These are phyloP conservation scores for Xylaria sp. DNA, from an alignment of 495 filamentous ascomycete species.

Conservation along the genomic window DNA sequence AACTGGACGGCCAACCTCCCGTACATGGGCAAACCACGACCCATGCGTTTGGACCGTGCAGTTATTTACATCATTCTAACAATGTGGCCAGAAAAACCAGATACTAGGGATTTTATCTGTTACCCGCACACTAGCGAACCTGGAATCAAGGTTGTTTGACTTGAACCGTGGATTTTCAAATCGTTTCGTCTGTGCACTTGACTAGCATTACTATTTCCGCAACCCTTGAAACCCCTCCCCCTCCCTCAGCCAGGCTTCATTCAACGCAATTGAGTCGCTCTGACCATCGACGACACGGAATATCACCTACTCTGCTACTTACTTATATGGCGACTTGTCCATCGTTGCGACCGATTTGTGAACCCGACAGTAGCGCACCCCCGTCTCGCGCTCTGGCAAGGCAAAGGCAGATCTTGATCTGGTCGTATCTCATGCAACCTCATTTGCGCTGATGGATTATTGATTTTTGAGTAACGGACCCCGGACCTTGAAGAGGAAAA, in stretches of 20 bases:
- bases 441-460: neutral
- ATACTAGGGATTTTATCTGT: neutral
- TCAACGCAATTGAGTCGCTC: neutral
- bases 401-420: neutral
- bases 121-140: neutral
- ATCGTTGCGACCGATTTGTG: neutral
- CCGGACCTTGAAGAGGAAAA: conserved; percentile 18
- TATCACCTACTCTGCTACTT: neutral
- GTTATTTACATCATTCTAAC: neutral
- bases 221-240: conserved; percentile 14
- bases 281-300: too few species aligned
- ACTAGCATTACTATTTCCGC: neutral
- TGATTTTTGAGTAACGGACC: neutral
- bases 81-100: neutral
- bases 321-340: neutral
- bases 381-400: neutral
- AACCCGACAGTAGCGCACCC: conserved; percentile 2
- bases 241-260: conserved; percentile 1
- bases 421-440: neutral
- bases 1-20: neutral
- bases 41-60: neutral
- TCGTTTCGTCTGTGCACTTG: conserved; percentile 15
- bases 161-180: neutral
- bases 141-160: neutral
- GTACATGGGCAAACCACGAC: neutral